Evolutionary conservation across 2,329 filamentous ascomycete species (phyloP).

Genomic region (Aspergillus calidoustus): DNA sequence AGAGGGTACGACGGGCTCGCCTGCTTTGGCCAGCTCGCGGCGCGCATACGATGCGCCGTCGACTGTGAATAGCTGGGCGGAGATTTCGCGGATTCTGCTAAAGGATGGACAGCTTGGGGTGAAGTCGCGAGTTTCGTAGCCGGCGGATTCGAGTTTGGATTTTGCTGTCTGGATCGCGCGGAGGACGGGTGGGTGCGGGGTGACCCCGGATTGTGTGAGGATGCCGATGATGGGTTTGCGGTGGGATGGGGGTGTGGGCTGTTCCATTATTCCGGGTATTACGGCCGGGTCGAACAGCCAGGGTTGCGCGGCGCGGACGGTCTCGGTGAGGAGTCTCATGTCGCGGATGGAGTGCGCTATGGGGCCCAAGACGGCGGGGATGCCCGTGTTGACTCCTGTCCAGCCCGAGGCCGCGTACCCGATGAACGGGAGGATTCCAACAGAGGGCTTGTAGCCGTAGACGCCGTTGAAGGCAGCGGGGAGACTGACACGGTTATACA

Average conservation of each 20-base stretch:
- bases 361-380: background rate
- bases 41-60: background rate
- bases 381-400: background rate
- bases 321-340: background rate
- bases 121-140: background rate
- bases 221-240: background rate
- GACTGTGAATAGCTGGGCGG: background rate
- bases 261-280: background rate
- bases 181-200: background rate
- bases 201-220: background rate
- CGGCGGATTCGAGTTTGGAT: background rate
- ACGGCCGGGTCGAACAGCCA: constrained; percentile 1
- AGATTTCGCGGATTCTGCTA: background rate
- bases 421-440: constrained; percentile 4
- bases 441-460: constrained; percentile 4
- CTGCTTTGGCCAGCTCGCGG: background rate
- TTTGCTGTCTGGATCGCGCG: background rate
- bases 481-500: background rate
- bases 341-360: background rate
- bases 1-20: background rate
- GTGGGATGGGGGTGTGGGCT: background rate
- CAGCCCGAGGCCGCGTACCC: constrained; percentile 2
- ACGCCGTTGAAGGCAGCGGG: constrained; percentile 2
- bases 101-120: background rate
- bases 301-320: background rate